Evolutionary conservation across 2,329 filamentous ascomycete genomes (phyloP), one percentile per base, ranked within the genome.

Genomic region (Clonostachys chloroleuca): DNA sequence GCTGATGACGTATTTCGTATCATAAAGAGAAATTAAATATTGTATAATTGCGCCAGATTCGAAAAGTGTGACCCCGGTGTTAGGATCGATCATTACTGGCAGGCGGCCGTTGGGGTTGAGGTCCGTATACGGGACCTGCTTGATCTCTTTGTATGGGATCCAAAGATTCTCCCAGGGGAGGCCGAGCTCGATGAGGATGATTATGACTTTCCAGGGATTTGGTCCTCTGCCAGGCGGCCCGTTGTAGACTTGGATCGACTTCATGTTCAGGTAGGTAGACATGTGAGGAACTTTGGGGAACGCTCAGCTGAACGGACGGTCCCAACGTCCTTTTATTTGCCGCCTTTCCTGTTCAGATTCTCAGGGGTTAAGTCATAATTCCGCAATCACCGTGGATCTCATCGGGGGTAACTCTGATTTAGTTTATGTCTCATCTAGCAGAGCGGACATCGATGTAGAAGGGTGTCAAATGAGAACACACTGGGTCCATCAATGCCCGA

Each of bases 81-180:
- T 66, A 20, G 64, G 64, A 37, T 67, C 64, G 13, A 56, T 44
- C 43, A 65, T 58, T 30, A 59, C 55, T 0, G 63, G 63, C 9
- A 65, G 45, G 3, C 63, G 61, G 33, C 63, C 63, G 41, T 67
- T 67, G 30, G 62, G 60, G 53, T 67, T 66, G 48, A 64, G 48
- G 37, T 51, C 45, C 34, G 48, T 50, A 51, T 52, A 62, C 5
- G 53, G 49, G 24, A 47, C 47, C 40, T 56, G 48, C 47, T 64
- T 63, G 34, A 61, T 40, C 24, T 52, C 52, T 12, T 52, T 42
- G 39, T 56, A 47, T 12, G 44, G 36, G 33, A 47, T 45, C 7
- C 42, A 24, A 10, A n/a, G 3, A 18, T 2, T n/a, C 16, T 60
- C 53, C 50, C 61, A 63, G 14, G 56, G 55, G 1, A 63, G 13